These are phyloP conservation scores for Apiospora phragmitis DNA, from an alignment of 2,329 filamentous ascomycete species.

Conservation along the genomic window DNA sequence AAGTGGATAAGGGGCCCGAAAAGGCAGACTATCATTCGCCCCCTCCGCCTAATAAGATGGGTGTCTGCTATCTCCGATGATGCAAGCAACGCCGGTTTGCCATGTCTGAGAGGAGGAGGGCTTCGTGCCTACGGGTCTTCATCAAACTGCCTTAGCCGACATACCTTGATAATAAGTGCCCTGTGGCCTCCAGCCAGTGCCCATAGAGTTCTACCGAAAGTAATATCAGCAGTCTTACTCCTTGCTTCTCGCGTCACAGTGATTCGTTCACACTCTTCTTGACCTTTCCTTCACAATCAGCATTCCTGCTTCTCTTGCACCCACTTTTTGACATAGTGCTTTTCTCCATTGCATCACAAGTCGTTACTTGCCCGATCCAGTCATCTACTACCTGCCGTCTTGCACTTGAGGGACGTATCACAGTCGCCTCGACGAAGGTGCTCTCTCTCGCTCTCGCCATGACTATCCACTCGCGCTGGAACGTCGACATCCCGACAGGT, in stretches of 20 bases:
- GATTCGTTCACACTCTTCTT: background rate
- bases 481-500: conserved; percentile 42
- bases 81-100: background rate
- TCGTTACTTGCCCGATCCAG: background rate
- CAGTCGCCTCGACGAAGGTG: background rate
- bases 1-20: background rate
- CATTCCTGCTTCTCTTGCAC: background rate
- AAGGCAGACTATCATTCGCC: background rate
- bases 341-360: no score
- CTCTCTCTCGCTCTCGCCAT: background rate
- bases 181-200: background rate
- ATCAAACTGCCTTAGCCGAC: background rate
- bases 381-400: background rate
- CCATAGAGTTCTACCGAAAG: background rate
- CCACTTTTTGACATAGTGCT: background rate
- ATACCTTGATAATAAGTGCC: background rate
- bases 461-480: conserved; percentile 37
- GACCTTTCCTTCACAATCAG: background rate
- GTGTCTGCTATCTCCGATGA: background rate
- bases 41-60: background rate
- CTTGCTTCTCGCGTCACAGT: background rate
- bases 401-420: background rate
- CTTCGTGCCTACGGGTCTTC: background rate
- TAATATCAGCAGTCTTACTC: background rate
- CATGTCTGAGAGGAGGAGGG: background rate